phyloP scores from a whole-genome alignment of 1,284 basidiomycete species.

The Leccinum griseonigrum region DNA sequence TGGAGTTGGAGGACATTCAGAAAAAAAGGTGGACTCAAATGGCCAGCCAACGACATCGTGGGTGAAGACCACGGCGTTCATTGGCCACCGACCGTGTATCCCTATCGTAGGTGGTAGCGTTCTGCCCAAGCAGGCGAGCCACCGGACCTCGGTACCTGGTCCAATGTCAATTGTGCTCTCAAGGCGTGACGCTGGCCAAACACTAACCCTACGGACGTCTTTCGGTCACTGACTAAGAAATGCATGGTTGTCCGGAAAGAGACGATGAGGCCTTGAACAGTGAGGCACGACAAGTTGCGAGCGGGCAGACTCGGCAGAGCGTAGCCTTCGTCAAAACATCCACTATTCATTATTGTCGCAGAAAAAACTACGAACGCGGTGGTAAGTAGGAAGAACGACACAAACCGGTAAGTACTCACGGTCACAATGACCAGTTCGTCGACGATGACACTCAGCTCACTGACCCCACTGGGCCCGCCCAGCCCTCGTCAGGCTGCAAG shows the following conservation, averaged over 20 bases:
- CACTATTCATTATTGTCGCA: not conserved
- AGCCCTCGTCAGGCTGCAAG: not conserved
- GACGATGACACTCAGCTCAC: too few relatives aligned
- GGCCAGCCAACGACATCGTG: not conserved
- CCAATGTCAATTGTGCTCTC: not conserved
- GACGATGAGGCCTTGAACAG: not conserved
- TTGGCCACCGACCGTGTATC: not conserved
- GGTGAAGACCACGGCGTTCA: not conserved
- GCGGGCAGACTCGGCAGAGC: slow-evolving; percentile 7
- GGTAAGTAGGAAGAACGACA: not conserved
- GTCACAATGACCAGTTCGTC: not conserved
- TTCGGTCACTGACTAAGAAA: not conserved
- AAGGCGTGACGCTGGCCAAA: not conserved
- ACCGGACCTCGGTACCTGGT: not conserved
- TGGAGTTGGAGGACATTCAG: not conserved
- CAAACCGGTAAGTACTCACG: not conserved
- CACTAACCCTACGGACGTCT: not conserved
- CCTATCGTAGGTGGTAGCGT: not conserved
- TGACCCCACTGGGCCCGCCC: not conserved
- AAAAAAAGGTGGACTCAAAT: not conserved
- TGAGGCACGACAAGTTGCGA: not conserved
- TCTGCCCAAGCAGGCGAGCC: not conserved
- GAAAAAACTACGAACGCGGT: slow-evolving; percentile 2
- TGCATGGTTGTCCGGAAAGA: not conserved
- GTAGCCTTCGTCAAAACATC: not conserved